phyloP scores from a whole-genome alignment of 306 rosid species.

The Vicia faba region DNA sequence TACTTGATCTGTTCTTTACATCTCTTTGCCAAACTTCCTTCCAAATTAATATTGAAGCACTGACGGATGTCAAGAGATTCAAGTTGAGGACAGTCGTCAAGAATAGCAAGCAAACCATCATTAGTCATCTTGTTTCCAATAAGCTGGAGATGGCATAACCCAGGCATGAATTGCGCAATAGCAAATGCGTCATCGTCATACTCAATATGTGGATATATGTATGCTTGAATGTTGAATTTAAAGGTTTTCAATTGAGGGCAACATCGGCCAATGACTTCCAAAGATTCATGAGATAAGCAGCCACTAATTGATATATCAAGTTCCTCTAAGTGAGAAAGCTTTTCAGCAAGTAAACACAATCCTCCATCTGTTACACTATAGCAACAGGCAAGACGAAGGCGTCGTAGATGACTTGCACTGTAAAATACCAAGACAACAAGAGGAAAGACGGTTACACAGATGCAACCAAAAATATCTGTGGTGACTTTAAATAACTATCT shows the following conservation, averaged over 20 bases:
- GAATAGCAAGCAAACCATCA: conserved; percentile 58
- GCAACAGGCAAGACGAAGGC: conserved; percentile 52
- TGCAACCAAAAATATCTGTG: not conserved
- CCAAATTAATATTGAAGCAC: conserved; percentile 51
- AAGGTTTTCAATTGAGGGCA: conserved; percentile 56
- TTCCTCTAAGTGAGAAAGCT: conserved; percentile 63
- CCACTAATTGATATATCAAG: conserved; percentile 51
- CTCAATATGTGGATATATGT: conserved; percentile 12
- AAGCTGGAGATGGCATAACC: conserved; percentile 60
- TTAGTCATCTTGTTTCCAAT: conserved; percentile 59
- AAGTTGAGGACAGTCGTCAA: conserved; percentile 63
- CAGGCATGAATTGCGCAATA: conserved; percentile 53
- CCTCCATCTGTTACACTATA: conserved; percentile 47
- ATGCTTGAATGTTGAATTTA: conserved; percentile 42
- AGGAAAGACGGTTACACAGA: conserved; percentile 5
- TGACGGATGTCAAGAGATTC: conserved; percentile 66
- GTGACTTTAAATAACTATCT: not conserved
- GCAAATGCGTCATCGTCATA: conserved; percentile 52
- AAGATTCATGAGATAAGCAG: conserved; percentile 32
- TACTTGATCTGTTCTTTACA: conserved; percentile 52
- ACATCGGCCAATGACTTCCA: conserved; percentile 52
- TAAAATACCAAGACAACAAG: conserved; percentile 27
- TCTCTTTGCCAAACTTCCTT: conserved; percentile 43
- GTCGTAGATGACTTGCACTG: conserved; percentile 52
- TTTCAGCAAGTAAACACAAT: conserved; percentile 45